Conservation (phyloP, 192 early-diverging fungal species). For the Coemansia sp. region DNA sequence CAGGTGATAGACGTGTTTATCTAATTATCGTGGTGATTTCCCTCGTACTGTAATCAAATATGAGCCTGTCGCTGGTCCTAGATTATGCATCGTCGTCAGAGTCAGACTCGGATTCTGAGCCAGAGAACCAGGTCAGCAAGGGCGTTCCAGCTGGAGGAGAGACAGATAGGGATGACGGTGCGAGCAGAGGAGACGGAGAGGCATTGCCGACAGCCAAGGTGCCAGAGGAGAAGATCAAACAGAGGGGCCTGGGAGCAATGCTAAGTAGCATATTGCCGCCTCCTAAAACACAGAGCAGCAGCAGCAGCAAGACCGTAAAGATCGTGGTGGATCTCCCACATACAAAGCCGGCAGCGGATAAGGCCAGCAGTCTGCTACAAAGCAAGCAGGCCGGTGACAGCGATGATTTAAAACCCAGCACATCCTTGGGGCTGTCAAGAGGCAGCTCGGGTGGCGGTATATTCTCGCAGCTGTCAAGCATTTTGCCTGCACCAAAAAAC, state of each 20-base stretch:
- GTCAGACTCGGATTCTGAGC: slow-evolving; percentile 28
- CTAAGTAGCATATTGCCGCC: slow-evolving; percentile 35
- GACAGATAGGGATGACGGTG: neutral
- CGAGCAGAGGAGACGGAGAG: neutral
- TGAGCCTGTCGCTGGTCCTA: slow-evolving; percentile 33
- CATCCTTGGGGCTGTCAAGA: too few species aligned
- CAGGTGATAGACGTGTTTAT: too few species aligned
- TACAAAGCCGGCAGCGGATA: neutral
- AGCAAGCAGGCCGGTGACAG: neutral
- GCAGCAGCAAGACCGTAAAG: slow-evolving; percentile 9
- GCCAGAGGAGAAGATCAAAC: too few species aligned
- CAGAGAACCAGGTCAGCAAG: neutral
- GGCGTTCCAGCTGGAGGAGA: neutral
- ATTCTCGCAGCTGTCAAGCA: slow-evolving; percentile 36
- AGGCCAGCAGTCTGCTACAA: too few species aligned
- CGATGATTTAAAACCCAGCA: neutral
- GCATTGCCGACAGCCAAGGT: too few species aligned
- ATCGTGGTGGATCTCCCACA: slow-evolving; percentile 32
- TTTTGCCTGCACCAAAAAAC: slow-evolving; percentile 45
- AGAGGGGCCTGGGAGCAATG: slow-evolving; percentile 9
- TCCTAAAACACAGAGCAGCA: slow-evolving; percentile 14
- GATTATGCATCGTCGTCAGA: slow-evolving; percentile 30
- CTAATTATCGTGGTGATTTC: too few species aligned
- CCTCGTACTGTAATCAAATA: too few species aligned
- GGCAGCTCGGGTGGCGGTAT: too few species aligned